Evolutionary conservation across 1,139 yeast species (phyloP).

Genomic region (Debaryomyces robertsiae): DNA sequence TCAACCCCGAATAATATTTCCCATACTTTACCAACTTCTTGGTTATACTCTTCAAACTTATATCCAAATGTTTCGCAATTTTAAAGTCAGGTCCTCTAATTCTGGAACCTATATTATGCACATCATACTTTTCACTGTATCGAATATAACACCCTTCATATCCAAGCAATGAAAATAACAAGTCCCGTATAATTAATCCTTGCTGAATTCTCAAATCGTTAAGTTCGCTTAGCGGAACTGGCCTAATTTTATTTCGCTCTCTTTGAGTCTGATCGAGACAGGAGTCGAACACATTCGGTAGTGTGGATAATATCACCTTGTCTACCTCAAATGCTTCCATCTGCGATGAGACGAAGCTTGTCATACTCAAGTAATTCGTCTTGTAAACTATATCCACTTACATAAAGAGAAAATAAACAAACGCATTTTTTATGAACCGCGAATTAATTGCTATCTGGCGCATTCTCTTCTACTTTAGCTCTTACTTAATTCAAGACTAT

Average conservation of each 20-base stretch:
- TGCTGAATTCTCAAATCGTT: constrained; percentile 61
- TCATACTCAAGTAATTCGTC: constrained; percentile 12
- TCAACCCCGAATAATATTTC: constrained; percentile 58
- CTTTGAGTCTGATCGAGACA: constrained; percentile 18
- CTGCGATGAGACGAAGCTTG: constrained; percentile 18
- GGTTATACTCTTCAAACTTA: constrained; percentile 73
- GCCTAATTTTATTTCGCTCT: constrained; percentile 28
- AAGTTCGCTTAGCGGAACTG: constrained; percentile 48
- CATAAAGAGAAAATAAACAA: constrained; percentile 4
- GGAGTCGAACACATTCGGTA: constrained; percentile 24
- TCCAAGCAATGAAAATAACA: constrained; percentile 70
- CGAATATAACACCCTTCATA: constrained; percentile 79
- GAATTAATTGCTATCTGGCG: constrained; percentile 1
- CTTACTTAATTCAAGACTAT: no score
- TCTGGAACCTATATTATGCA: constrained; percentile 32
- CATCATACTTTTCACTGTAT: constrained; percentile 63
- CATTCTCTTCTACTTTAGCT: not conserved
- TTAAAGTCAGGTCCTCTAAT: constrained; percentile 75
- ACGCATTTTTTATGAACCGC: constrained; percentile 8
- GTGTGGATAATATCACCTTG: constrained; percentile 18
- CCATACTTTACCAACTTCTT: constrained; percentile 64
- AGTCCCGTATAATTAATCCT: constrained; percentile 68
- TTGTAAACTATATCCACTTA: not conserved
- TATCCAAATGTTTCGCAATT: constrained; percentile 71
- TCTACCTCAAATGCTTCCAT: constrained; percentile 18